These are phyloP conservation scores for Turnera subulata DNA, from an alignment of 345 rosid species.

Conservation along the genomic window DNA sequence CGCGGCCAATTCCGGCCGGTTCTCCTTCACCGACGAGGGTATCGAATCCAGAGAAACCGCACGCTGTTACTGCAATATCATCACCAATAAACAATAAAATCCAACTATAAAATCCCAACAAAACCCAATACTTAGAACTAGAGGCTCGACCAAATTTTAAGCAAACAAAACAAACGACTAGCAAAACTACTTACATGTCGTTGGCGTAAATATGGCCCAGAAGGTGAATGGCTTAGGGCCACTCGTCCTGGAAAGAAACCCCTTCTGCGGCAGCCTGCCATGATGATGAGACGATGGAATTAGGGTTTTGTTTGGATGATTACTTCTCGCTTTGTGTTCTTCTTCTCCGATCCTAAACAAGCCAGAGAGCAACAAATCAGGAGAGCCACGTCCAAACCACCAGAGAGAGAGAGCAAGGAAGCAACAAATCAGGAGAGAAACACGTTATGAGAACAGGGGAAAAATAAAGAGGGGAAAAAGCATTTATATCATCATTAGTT, in stretches of 20 bases:
- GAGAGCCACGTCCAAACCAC: too few relatives aligned
- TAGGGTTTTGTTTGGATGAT: constrained; percentile 18
- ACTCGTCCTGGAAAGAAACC: constrained; percentile 63
- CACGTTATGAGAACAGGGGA: too few relatives aligned
- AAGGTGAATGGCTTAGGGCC: constrained; percentile 86
- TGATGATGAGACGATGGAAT: background rate
- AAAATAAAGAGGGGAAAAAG: too few relatives aligned
- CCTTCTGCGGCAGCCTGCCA: constrained; percentile 70
- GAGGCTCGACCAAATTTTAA: background rate
- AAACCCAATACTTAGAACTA: background rate
- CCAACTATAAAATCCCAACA: too few relatives aligned
- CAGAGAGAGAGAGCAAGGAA: too few relatives aligned
- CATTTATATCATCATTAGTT: too few relatives aligned
- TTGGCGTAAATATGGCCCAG: constrained; percentile 59
- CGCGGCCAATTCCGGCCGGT: constrained; percentile 62
- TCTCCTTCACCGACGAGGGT: constrained; percentile 60
- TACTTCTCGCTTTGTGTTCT: background rate
- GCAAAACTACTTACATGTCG: constrained; percentile 44
- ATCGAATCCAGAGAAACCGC: constrained; percentile 79
- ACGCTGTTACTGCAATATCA: constrained; percentile 67
- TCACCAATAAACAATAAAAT: background rate
- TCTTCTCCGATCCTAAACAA: too few relatives aligned
- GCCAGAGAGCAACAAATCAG: too few relatives aligned
- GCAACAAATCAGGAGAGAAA: too few relatives aligned
- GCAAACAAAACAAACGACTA: background rate